Evolutionary conservation across 352 stramenopile species (phyloP).

Genomic region (Globisporangium megalacanthum): DNA sequence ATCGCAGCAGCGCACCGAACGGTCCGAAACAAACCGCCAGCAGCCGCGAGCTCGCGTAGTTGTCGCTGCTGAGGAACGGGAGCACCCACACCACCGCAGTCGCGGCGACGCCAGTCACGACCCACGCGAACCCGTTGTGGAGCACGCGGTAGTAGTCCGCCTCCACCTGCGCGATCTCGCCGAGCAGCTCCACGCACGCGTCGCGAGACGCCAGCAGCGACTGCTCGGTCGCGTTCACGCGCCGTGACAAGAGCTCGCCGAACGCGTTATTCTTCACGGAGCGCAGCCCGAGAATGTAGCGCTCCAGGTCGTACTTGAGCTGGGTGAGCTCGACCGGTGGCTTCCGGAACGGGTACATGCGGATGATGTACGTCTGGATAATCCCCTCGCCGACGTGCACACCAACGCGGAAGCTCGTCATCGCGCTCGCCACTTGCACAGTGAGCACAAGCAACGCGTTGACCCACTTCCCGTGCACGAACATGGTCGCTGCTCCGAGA

Average conservation of each 20-base stretch:
- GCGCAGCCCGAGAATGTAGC: conserved; percentile 35
- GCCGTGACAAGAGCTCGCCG: conserved; percentile 32
- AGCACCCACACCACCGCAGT: conserved; percentile 40
- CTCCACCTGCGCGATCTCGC: conserved; percentile 42
- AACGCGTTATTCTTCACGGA: conserved; percentile 42
- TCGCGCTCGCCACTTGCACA: conserved; percentile 40
- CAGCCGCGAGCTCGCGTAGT: conserved; percentile 43
- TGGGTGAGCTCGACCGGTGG: conserved; percentile 36
- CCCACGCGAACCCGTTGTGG: conserved; percentile 27
- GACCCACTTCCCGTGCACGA: conserved; percentile 40
- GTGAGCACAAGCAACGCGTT: conserved; percentile 41
- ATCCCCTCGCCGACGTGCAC: conserved; percentile 38
- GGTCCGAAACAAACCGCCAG: conserved; percentile 51
- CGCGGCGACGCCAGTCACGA: conserved; percentile 13
- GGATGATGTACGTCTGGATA: conserved; percentile 33
- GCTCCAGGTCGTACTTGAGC: conserved; percentile 50
- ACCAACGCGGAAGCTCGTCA: conserved; percentile 35
- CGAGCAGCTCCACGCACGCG: conserved; percentile 34
- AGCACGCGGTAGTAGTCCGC: conserved; percentile 33
- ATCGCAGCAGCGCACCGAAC: conserved; percentile 51
- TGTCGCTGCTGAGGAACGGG: conserved; percentile 36
- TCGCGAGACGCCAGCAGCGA: conserved; percentile 31
- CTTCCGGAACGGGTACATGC: conserved; percentile 43
- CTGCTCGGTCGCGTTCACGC: conserved; percentile 38
- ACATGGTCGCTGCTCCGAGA: conserved; percentile 37